These are phyloP conservation scores for Groenewaldozyma sp. DNA, from an alignment of 1,139 yeast species.

Conservation along the genomic window DNA sequence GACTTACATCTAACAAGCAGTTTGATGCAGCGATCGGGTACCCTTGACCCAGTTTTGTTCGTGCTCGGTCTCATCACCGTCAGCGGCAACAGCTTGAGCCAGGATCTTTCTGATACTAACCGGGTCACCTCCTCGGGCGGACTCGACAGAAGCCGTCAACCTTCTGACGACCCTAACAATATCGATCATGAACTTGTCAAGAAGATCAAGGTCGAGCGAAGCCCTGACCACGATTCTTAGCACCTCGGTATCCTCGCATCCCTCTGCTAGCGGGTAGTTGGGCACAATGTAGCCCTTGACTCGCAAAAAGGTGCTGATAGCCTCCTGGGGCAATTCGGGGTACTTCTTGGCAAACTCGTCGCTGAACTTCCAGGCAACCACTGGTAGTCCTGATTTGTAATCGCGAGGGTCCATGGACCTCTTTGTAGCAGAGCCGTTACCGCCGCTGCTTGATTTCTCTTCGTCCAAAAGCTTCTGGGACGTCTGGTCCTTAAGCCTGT, in stretches of 20 bases:
- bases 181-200: conserved; percentile 64
- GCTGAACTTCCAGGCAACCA: conserved; percentile 74
- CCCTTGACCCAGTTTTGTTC: conserved; percentile 19
- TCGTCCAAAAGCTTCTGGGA: too few species aligned
- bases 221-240: conserved; percentile 78
- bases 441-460: too few species aligned
- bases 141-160: conserved; percentile 38
- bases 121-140: conserved; percentile 2
- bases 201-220: conserved; percentile 59
- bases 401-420: conserved; percentile 26
- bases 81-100: conserved; percentile 17
- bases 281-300: conserved; percentile 84
- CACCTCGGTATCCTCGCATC: conserved; percentile 47
- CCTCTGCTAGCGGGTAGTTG: conserved; percentile 75
- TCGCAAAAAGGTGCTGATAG: conserved; percentile 63
- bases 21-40: not conserved
- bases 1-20: conserved; percentile 1
- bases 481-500: conserved; percentile 34
- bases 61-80: conserved; percentile 22
- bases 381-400: conserved; percentile 76
- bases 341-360: conserved; percentile 46
- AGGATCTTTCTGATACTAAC: conserved; percentile 13
- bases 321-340: conserved; percentile 81
- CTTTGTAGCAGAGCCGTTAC: conserved; percentile 41
- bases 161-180: conserved; percentile 48